Evolutionary conservation across 257 asterid species (phyloP), one percentile per base, ranked within the genome.

Genomic region (Lycium barbarum): DNA sequence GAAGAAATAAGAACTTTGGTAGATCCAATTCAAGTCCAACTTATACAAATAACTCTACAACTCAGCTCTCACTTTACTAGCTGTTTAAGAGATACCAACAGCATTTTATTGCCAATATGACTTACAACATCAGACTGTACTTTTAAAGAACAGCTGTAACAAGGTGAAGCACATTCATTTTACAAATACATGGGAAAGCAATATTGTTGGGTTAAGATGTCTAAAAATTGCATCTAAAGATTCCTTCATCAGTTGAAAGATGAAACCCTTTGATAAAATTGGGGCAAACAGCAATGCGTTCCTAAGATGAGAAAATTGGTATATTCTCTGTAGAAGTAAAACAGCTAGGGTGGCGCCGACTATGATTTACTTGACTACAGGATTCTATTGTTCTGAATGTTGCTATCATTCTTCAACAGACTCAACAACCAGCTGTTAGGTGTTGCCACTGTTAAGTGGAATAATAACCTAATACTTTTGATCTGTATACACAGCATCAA

Each of bases 401-500:
- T 26, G 26, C 9, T 38, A 68, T 36, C 78, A 68, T 68, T 38
- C 53, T 68, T 68, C 78, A 36, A 68, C 22, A 68, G 13, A 47
- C 45, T 74, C 81, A 74, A 13, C 82, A 14, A 51, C 47, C 63
- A 76, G 22, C 6, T 51, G 82, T 26, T 76, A 51, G 45, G 63
- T 15, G 63, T 53, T 7, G 45, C 22, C 26, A 12, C 62, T 51
- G 26, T 76, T 51, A 53, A 51, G 47, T 26, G 63, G 63, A 14
- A 26, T 22, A 51, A 61, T 4, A 2, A 81, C 49, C 70, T 87
- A 85, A 35, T 15, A 91, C 90, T 89, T 94, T 86, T 94, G 98
- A 80, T 96, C 98, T 4, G 97, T 93, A 86, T 93, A 93, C 13
- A 96, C 98, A 58, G 99, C 95, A 88, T 93, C 98, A 79, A 96